Base-by-base conservation (phyloP, 805 yeast species). In the Kockiozyma suomiensis region DNA sequence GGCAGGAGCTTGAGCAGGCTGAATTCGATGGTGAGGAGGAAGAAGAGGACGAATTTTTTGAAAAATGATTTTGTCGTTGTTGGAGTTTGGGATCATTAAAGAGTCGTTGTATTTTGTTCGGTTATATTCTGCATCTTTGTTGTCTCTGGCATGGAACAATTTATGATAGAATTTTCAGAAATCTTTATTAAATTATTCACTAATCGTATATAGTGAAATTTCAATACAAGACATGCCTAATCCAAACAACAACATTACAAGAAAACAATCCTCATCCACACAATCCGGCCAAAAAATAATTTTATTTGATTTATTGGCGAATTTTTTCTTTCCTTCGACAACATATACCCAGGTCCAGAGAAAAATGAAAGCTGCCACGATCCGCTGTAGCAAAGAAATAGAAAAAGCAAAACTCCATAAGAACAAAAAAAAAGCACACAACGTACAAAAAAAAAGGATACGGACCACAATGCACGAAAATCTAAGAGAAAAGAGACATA, bases 11-110 rank as follows among this genome's bases (percentile, higher is more conserved):
- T 12, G 35, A 43, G 5, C 28, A 35, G 15, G 33, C 38, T 1
- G 47, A 50, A 26, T 21, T 3, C 2, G n/a, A n/a, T n/a, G n/a
- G n/a, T n/a, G 54, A 50, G 1, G 50, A 10, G 2, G 57, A 56
- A 1, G 57, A 49, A 23, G 64, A 60, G 33, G 64, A 60, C 21
- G 64, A 60, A 30, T 60, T 60, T 35, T 60, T 60, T 37, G 64
- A 56, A 10, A 48, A 45, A 40, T 21, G n/a, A 45, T 38, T 45
- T 19, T 32, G 26, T 21, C 4, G 6, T 30, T 17, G 10, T 17
- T 35, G 25, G 25, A 12, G 41, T 42, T 17, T 25, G 25, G 23
- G 33, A 30, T n/a, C 19, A 15, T 30, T 33, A 12, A 43, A 28
- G n/a, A 28, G 30, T 17, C 19, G 23, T 17, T 26, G 50, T 19